Base-by-base conservation (phyloP, 2,329 filamentous ascomycete genomes). In the Aureobasidium sp. region DNA sequence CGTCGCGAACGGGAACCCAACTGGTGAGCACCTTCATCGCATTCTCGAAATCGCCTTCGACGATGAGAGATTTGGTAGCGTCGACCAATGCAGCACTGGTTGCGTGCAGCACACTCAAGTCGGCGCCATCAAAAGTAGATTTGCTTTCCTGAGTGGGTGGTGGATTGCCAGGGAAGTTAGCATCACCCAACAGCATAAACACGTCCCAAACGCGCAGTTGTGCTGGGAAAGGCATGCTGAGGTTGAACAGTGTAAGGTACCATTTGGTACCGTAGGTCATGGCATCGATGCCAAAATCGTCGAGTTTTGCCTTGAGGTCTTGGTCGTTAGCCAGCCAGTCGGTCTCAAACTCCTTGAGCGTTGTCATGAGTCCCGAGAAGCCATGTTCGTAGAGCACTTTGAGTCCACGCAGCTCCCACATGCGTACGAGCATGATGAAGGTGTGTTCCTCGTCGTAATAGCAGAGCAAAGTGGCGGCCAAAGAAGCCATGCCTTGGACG, bases 171-270 rank as follows among this genome's bases (percentile, higher is more conserved):
- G 58, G 47, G 31, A 61, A 52, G 3, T 61, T n/a, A 20, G 82
- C 81, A 68, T 93, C 90, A 51, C 93, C 94, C 14, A 97, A 84
- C 15, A 99, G 84, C 84, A 99, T 91, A 76, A 97, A 97, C 1
- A 97, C 89, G 71, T 99, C 94, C 94, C 94, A 99, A 17, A 99
- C 89, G 53, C 94, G 88, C 39, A 99, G 85, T 74, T 97, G 94
- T 3, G 93, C 92, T 0, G 90, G 84, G 70, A 97, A 99, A 0
- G 94, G 94, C 57, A 99, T 90, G 17, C 91, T 95, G 70, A 97
- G 88, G 75, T 97, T 97, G 82, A 99, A 99, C 9, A 99, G 81
- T 1, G 94, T 99, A 57, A 99, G 81, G 72, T 99, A 99, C 94
- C 94, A 99, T 58, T 92, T 83, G 4, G 93, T 97, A 36, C 92